Conservation (phyloP, 495 filamentous ascomycete genomes). For the Penicillium salamii region DNA sequence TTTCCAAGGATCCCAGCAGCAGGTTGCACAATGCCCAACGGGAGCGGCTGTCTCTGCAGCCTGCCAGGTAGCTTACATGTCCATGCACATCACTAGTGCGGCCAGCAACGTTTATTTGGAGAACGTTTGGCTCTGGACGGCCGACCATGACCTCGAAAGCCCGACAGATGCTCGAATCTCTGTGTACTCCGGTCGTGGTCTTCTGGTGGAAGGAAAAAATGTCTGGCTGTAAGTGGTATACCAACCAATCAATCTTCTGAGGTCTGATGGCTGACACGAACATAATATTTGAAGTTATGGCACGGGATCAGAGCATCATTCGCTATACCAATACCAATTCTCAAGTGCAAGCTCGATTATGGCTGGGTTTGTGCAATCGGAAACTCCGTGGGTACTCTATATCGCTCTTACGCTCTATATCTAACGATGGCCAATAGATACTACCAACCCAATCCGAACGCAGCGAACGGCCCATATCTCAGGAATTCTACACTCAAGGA, state of each 20-base stretch:
- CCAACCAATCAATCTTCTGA: not conserved
- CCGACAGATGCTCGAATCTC: conserved; percentile 56
- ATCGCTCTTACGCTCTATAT: not conserved
- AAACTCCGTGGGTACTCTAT: conserved; percentile 55
- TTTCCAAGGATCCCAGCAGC: conserved; percentile 50
- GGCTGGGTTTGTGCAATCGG: conserved; percentile 77
- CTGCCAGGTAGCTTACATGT: conserved; percentile 66
- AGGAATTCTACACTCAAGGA: conserved; percentile 48
- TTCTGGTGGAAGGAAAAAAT: conserved; percentile 55
- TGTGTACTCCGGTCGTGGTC: conserved; percentile 65
- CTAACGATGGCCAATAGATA: conserved; percentile 21
- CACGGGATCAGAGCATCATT: conserved; percentile 73
- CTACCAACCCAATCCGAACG: conserved; percentile 66
- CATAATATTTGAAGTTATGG: conserved; percentile 58
- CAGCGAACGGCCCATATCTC: conserved; percentile 54
- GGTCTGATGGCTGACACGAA: conserved; percentile 11
- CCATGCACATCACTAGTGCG: conserved; percentile 59
- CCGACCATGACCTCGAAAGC: conserved; percentile 73
- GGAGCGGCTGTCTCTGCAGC: conserved; percentile 28
- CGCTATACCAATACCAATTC: conserved; percentile 81
- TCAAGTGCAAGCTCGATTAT: conserved; percentile 65
- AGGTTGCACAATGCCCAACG: conserved; percentile 50
- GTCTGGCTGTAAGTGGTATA: conserved; percentile 53
- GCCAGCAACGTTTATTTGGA: conserved; percentile 57
- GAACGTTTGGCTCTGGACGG: conserved; percentile 69